Conservation (phyloP, 805 yeast species). For the Hanseniaspora vineae region DNA sequence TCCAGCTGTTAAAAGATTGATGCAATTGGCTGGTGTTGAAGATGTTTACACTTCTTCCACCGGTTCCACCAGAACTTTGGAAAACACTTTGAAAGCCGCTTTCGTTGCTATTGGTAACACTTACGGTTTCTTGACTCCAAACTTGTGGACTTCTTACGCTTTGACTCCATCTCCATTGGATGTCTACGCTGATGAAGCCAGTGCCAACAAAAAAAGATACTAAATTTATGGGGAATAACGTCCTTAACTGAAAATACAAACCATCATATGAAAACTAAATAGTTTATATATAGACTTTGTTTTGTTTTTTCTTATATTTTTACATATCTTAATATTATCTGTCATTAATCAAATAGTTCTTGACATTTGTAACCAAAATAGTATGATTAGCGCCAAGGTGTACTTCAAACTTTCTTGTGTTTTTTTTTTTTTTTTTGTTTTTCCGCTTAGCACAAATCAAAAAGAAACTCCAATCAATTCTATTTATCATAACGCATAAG, state of each 20-base stretch:
- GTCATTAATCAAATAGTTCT: too few species aligned
- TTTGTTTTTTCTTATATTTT: background rate
- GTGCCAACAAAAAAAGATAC: constrained; percentile 63
- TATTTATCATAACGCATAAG: too few species aligned
- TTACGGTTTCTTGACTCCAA: constrained; percentile 99
- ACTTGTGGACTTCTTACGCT: constrained; percentile 87
- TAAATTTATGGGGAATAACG: constrained; percentile 27
- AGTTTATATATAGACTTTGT: constrained; percentile 1
- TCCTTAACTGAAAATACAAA: too few species aligned
- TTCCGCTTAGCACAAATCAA: too few species aligned
- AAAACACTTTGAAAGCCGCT: constrained; percentile 99
- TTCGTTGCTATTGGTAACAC: constrained; percentile 99
- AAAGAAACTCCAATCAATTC: too few species aligned
- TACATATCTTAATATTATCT: background rate
- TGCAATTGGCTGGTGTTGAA: constrained; percentile 99
- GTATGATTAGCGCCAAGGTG: too few species aligned
- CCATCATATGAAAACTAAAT: background rate
- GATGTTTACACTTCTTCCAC: constrained; percentile 98
- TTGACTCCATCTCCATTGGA: constrained; percentile 91
- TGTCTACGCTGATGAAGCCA: constrained; percentile 77
- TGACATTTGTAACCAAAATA: too few species aligned
- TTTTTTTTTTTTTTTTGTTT: too few species aligned
- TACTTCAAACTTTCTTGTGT: too few species aligned
- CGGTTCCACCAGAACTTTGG: constrained; percentile 99
- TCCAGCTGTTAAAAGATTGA: constrained; percentile 97